phyloP scores from a whole-genome alignment of 73 alveolate species.

The Blepharisma japonicum region DNA sequence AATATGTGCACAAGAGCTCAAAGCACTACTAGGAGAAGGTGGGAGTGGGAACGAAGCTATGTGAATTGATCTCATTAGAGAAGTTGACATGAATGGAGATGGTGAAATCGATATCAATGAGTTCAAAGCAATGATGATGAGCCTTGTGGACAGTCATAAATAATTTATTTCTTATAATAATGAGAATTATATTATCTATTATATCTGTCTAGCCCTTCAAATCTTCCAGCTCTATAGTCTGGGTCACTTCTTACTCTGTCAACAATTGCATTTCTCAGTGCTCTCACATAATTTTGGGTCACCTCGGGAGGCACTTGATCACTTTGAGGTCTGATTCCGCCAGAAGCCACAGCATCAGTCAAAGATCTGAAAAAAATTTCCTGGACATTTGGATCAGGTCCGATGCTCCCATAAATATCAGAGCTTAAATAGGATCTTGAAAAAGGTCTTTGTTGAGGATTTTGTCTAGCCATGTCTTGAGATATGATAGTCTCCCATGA shows the following conservation, averaged over 20 bases:
- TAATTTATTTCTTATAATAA: too few relatives aligned
- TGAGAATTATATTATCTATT: background rate
- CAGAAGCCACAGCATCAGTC: background rate
- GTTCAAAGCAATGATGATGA: conserved; percentile 55
- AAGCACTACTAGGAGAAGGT: conserved; percentile 54
- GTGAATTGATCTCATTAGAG: conserved; percentile 63
- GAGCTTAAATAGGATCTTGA: background rate
- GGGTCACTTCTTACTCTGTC: conserved; percentile 25
- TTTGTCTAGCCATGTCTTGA: background rate
- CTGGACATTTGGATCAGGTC: conserved; percentile 3
- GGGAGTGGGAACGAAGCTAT: conserved; percentile 36
- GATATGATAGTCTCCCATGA: background rate
- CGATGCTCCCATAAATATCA: background rate
- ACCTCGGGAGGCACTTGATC: conserved; percentile 1
- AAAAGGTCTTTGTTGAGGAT: conserved; percentile 13
- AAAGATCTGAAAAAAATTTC: background rate
- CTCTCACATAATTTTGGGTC: background rate
- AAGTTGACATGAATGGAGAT: conserved; percentile 66
- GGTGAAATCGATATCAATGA: conserved; percentile 69
- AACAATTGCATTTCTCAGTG: background rate
- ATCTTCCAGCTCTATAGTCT: conserved; percentile 31
- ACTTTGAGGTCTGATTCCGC: background rate
- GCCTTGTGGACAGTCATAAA: too few relatives aligned
- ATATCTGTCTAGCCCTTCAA: conserved; percentile 5
- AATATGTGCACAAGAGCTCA: conserved; percentile 54